Evolutionary conservation across 106 monocot genomes (phyloP), one percentile per base, ranked within the genome.

Genomic region (Apostasia ramifera): DNA sequence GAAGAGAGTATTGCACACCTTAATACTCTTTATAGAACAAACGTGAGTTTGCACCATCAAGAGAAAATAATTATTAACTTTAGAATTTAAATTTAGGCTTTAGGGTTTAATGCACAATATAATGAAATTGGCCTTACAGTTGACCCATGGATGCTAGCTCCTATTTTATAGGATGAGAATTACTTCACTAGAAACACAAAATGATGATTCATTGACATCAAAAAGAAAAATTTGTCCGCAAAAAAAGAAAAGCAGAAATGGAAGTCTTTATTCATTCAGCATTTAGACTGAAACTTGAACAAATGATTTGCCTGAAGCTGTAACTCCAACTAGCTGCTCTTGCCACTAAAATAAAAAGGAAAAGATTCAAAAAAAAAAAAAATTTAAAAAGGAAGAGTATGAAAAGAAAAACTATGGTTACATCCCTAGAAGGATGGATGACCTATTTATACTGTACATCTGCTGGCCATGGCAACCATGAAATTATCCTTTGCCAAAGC

Each of bases 361-460:
- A 5, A 66, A 40, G 15, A 49, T 9, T 2, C 47, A 47, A 43
- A 63, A 2, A 5, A n/a, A 64, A 10, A 14, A 39, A 43, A 47
- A 12, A 46, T 55, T 53, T 7, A 5, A 14, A 44, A 12, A 12
- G 15, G 7, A 50, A 71, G 47, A 38, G 13, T 5, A 52, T 0
- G 10, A 39, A 63, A 46, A 63, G 26, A 14, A 53, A 53, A 63
- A 63, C 14, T 9, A 39, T 44, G 55, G 47, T 42, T 74, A 58
- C 57, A 66, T 6, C 57, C 40, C 26, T 46, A 63, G 63, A 44
- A 55, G 44, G 40, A 11, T 55, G 54, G 37, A 40, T n/a, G 1
- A 57, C 48, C 45, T 40, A 46, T 50, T 37, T 13, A 41, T 74
- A 65, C 58, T 74, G 2, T 74, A 66, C 74, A 74, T 64, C 54